Conservation (phyloP, 331 rosid genomes). For the Quercus phellos region DNA sequence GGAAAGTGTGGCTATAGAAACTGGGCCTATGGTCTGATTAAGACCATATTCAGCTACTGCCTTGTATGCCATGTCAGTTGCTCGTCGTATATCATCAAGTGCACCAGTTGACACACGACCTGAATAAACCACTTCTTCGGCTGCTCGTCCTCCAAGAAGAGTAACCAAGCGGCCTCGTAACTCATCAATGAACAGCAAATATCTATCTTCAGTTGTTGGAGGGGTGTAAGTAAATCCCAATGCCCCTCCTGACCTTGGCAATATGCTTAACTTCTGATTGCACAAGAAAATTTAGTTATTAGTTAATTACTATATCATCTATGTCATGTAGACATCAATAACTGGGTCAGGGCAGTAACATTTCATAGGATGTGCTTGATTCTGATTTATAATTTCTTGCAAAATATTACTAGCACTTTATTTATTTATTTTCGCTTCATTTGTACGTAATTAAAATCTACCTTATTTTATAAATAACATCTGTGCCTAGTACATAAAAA, state of each 20-base stretch:
- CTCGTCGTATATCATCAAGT: conserved; percentile 93
- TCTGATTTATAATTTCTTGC: not conserved
- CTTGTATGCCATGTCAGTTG: conserved; percentile 98
- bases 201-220: conserved; percentile 90
- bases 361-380: not conserved
- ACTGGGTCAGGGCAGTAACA: not conserved
- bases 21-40: conserved; percentile 82
- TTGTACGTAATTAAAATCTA: not conserved
- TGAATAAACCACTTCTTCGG: conserved; percentile 88
- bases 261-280: conserved; percentile 89
- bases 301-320: not conserved
- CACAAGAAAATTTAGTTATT: conserved; percentile 14
- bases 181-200: conserved; percentile 95
- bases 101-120: conserved; percentile 99
- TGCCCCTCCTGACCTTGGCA: conserved; percentile 97
- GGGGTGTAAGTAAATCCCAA: conserved; percentile 93
- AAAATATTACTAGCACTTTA: not conserved
- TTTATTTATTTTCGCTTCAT: not conserved
- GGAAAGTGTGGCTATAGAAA: conserved; percentile 76
- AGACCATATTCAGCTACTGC: conserved; percentile 99
- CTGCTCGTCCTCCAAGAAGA: conserved; percentile 98
- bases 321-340: not conserved
- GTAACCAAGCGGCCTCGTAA: conserved; percentile 93
- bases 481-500: not conserved
- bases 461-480: not conserved